Base-by-base conservation (phyloP, 805 yeast species). In the Wickerhamiella shivajii region DNA sequence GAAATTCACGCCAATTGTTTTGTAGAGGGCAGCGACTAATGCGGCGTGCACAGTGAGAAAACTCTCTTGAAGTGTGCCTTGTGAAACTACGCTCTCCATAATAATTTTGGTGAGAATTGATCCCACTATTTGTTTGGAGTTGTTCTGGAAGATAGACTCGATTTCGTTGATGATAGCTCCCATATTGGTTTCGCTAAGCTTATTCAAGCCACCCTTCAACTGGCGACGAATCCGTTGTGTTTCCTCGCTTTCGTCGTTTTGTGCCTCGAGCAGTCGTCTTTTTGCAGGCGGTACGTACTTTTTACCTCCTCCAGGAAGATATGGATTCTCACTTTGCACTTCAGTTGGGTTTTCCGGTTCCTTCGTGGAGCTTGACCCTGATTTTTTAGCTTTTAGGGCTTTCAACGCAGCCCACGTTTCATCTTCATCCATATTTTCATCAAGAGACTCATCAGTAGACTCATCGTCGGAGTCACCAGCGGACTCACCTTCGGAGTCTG, bases 251-350 rank as follows among this genome's bases (percentile, higher is more conserved):
- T 62, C 63, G 2, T 58, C 61, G 3, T 49, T 34, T 7, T 31
- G 36, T 24, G 52, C 61, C 14, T 58, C 36, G 38, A 66, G 40
- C 45, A 63, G 66, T 28, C 69, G 64, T 38, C 97, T 67, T 37
- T 78, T 53, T 0, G 93, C 84, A 0, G 97, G 98, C 1, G 98
- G 97, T 11, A 87, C 59, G 50, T 90, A 87, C 40, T 68, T 63
- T 25, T 24, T 24, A 3, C 39, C 16, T 4, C 42, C 33, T 2
- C 42, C 45, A n/a, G 47, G 51, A 29, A 72, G 67, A 47, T 74
- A 79, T 4, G 93, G 92, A 44, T 81, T 81, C 50, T 79, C 93
- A n/a, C n/a, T n/a, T n/a, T n/a, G n/a, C n/a, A n/a, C n/a, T 41
- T 59, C 55, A 29, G 59, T 62, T 23, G 51, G 46, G 21, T 44